phyloP scores from a whole-genome alignment of 208 protist genomes.

The Leptomonas pyrrhocoris region DNA sequence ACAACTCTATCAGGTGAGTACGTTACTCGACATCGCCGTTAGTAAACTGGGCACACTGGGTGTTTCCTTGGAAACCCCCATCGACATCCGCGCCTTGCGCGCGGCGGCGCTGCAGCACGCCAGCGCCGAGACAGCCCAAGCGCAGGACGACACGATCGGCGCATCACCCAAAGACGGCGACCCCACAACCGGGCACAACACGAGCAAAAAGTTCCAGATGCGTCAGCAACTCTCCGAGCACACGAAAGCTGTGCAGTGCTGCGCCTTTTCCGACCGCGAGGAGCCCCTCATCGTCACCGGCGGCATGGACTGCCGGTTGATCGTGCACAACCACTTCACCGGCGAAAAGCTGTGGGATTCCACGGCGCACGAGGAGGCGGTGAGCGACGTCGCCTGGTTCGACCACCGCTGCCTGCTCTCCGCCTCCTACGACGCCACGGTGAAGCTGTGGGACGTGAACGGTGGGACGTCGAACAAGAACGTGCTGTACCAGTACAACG shows the following conservation, averaged over 20 bases:
- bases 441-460: slow-evolving; percentile 85
- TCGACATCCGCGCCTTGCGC: slow-evolving; percentile 77
- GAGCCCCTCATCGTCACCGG: slow-evolving; percentile 69
- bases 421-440: slow-evolving; percentile 84
- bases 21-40: slow-evolving; percentile 86
- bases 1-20: slow-evolving; percentile 80
- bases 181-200: slow-evolving; percentile 12
- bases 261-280: slow-evolving; percentile 73
- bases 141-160: slow-evolving; percentile 24
- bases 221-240: slow-evolving; percentile 73
- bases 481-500: slow-evolving; percentile 57
- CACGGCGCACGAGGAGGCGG: slow-evolving; percentile 71
- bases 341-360: slow-evolving; percentile 70
- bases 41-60: slow-evolving; percentile 78
- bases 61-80: slow-evolving; percentile 74
- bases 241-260: slow-evolving; percentile 81
- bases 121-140: slow-evolving; percentile 33
- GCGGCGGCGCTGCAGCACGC: slow-evolving; percentile 50
- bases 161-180: slow-evolving; percentile 23
- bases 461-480: slow-evolving; percentile 39
- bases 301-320: slow-evolving; percentile 78
- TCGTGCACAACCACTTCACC: slow-evolving; percentile 83
- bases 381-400: slow-evolving; percentile 83
- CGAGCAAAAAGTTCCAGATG: slow-evolving; percentile 62
- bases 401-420: slow-evolving; percentile 70